Conservation (phyloP, 306 rosid genomes). For the Acacia acuminata region DNA sequence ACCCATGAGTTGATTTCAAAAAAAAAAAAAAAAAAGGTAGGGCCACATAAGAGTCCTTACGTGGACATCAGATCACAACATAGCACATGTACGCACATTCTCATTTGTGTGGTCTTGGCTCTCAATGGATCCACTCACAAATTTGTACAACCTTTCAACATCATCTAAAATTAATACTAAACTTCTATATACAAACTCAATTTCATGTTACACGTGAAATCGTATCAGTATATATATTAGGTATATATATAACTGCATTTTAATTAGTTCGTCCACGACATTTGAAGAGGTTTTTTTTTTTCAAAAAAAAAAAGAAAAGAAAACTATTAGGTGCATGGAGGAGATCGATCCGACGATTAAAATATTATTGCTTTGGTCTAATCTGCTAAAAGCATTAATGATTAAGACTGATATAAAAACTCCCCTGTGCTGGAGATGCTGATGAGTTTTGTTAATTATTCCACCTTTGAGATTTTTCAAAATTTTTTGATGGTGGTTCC, state of each 20-base stretch:
- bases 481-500: slow-evolving; percentile 9
- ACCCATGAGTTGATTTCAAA: not conserved
- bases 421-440: not conserved
- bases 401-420: not conserved
- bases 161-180: not conserved
- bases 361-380: not conserved
- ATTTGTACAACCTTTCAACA: not conserved
- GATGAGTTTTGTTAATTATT: slow-evolving; percentile 10
- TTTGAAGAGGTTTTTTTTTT: not conserved
- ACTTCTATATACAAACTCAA: not conserved
- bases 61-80: slow-evolving; percentile 16
- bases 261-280: not conserved
- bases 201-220: too few relatives aligned
- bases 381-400: slow-evolving; percentile 3
- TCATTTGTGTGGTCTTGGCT: not conserved
- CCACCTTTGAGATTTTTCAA: not conserved
- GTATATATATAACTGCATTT: not conserved
- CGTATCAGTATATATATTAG: too few relatives aligned
- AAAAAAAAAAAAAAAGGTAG: not conserved
- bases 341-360: not conserved
- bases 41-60: slow-evolving; percentile 29
- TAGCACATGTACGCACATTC: not conserved
- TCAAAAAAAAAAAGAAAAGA: too few relatives aligned
- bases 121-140: slow-evolving; percentile 14
- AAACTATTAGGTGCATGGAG: not conserved